phyloP scores from a whole-genome alignment of 2,329 filamentous ascomycete genomes.

The Furcasterigmium furcatum region DNA sequence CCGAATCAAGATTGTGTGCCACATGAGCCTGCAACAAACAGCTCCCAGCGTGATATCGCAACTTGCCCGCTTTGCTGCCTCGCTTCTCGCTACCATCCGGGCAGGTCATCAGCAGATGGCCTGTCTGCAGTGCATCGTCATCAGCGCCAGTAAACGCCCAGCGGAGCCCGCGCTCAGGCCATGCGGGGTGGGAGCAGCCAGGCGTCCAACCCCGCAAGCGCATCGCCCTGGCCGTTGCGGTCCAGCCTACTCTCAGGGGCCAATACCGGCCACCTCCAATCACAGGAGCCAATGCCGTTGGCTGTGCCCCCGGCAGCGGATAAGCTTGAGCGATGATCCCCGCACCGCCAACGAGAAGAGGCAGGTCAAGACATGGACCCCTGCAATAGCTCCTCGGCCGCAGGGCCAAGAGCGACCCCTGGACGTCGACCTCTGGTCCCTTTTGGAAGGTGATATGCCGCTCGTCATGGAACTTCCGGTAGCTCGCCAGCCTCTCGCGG shows the following conservation, averaged over 20 bases:
- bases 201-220: neutral
- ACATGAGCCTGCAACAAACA: too few species aligned
- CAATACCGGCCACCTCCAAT: too few species aligned
- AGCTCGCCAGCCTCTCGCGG: neutral
- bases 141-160: too few species aligned
- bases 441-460: conserved; percentile 1
- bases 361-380: conserved; percentile 1
- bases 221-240: too few species aligned
- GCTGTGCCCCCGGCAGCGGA: neutral
- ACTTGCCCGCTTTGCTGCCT: too few species aligned
- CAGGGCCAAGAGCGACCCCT: neutral
- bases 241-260: too few species aligned
- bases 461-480: neutral
- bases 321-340: neutral
- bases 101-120: too few species aligned
- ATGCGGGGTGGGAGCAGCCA: neutral
- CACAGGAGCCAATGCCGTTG: neutral
- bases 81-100: too few species aligned
- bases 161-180: neutral
- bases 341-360: conserved; percentile 3
- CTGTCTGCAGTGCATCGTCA: too few species aligned
- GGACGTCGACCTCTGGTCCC: neutral
- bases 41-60: too few species aligned
- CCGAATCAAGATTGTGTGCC: too few species aligned
- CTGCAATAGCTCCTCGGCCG: neutral